phyloP scores from a whole-genome alignment of 2,329 filamentous ascomycete species.

The Nothomitra cinnamomea region DNA sequence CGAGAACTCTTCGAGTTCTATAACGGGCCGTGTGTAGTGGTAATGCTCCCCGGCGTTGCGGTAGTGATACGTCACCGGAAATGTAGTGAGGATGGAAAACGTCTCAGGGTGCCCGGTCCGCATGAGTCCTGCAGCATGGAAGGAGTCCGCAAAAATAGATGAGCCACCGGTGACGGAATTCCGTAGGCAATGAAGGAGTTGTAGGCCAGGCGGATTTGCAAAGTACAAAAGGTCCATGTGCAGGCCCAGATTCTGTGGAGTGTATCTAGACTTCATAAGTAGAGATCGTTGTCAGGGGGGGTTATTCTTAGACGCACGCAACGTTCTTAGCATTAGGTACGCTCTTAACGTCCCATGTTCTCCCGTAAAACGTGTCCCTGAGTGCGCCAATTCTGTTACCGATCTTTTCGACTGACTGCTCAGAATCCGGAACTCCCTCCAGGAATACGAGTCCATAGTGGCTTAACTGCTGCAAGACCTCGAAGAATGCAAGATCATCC shows the following conservation, averaged over 20 bases:
- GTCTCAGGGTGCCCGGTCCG: constrained; percentile 9
- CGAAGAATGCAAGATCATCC: constrained; percentile 37
- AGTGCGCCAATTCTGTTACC: constrained; percentile 58
- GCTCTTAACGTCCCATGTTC: constrained; percentile 75
- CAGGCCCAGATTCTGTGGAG: constrained; percentile 60
- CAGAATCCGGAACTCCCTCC: constrained; percentile 50
- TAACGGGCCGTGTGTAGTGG: constrained; percentile 36
- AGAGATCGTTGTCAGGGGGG: not conserved
- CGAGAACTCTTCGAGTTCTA: constrained; percentile 24
- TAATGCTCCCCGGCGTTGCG: constrained; percentile 47
- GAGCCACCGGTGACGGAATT: constrained; percentile 68
- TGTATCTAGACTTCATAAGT: constrained; percentile 34
- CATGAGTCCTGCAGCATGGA: constrained; percentile 37
- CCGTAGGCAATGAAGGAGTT: constrained; percentile 76
- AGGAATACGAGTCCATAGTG: constrained; percentile 62
- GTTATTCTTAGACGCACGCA: constrained; percentile 30
- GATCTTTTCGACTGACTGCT: constrained; percentile 48
- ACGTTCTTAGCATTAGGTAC: constrained; percentile 78
- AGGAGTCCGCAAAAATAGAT: constrained; percentile 69
- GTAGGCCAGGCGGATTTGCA: constrained; percentile 58
- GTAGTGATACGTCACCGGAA: constrained; percentile 48
- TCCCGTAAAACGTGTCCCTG: constrained; percentile 79
- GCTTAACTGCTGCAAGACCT: constrained; percentile 44
- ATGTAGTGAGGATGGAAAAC: constrained; percentile 22
- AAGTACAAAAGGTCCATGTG: constrained; percentile 94